phyloP scores from a whole-genome alignment of 192 early-diverging fungal species.

The Thoreauomyces humboldtii region DNA sequence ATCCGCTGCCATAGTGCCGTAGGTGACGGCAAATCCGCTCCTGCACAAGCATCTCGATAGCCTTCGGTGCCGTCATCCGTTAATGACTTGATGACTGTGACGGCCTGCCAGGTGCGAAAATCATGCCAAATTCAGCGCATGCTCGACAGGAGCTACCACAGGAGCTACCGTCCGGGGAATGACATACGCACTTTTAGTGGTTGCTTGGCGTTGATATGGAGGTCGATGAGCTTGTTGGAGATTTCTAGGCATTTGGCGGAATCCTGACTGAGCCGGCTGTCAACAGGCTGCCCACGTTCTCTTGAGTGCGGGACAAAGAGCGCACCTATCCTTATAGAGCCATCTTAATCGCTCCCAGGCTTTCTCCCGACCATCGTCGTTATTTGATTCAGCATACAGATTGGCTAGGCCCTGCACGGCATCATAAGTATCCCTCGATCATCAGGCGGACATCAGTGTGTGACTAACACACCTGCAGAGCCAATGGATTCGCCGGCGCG shows the following conservation, averaged over 20 bases:
- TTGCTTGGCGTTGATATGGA: not conserved
- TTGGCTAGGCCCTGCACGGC: constrained; percentile 27
- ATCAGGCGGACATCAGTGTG: too few species aligned
- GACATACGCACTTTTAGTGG: constrained; percentile 2
- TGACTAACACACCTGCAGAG: constrained; percentile 39
- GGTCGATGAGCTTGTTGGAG: constrained; percentile 20
- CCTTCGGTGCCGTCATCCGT: not conserved
- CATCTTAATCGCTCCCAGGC: constrained; percentile 19
- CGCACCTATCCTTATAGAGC: constrained; percentile 17
- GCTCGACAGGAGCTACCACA: too few species aligned
- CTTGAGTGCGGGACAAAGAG: too few species aligned
- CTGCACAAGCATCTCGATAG: not conserved
- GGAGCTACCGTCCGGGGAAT: too few species aligned
- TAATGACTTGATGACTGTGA: not conserved
- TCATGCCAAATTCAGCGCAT: too few species aligned
- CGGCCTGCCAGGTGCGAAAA: not conserved
- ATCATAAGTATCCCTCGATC: too few species aligned
- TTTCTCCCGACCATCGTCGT: constrained; percentile 24
- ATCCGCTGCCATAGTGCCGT: constrained; percentile 40
- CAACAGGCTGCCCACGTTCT: not conserved
- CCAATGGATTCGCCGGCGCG: constrained; percentile 25
- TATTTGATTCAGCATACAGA: constrained; percentile 25
- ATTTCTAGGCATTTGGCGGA: constrained; percentile 13
- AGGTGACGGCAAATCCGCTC: not conserved
- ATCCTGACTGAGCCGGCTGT: not conserved